Evolutionary conservation across 1,139 yeast species (phyloP), one percentile per base, ranked within the genome.

Genomic region (Suhomyces bokatorum): DNA sequence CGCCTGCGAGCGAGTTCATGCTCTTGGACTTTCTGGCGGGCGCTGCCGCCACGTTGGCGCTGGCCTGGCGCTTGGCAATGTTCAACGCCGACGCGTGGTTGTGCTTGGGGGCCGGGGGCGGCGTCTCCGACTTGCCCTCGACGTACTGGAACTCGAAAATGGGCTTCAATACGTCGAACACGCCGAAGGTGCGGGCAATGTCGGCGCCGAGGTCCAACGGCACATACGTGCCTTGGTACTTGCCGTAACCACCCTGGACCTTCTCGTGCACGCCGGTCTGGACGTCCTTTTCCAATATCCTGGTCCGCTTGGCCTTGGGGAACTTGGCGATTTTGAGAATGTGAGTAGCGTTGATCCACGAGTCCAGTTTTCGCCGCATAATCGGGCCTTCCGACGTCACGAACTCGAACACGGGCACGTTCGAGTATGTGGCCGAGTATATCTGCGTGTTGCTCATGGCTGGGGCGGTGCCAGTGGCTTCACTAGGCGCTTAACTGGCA

Each of bases 181-280:
- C 97, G 1, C 79, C 84, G 58, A 87, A 91, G 56, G 82, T 83
- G 40, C 70, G 71, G 2, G 97, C 66, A 30, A 87, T 68, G 7
- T 77, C 74, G 1, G 76, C 77, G 0, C 91, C 58, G 28, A 85
- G 67, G 24, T 78, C 77, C 49, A 79, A 69, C 0, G 97, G 95
- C 17, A 90, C 85, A 89, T 97, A 93, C 0, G 97, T 88, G 1
- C 98, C 98, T 66, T 91, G 97, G 62, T 87, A 88, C 60, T 89
- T 86, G 12, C 97, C 97, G 60, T 90, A 88, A 0, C 97, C 97
- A 37, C 97, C 97, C 66, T 90, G 97, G 11, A 91, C 93, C 61
- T 90, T 91, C 61, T 91, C 97, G 63, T 89, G 96, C 33, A 73
- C 73, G 26, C 95, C 95, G 1, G 83, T 80, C 51, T 82, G 90